phyloP scores from a whole-genome alignment of 768 basidiomycete species.

The Lactarius sanguifluus region DNA sequence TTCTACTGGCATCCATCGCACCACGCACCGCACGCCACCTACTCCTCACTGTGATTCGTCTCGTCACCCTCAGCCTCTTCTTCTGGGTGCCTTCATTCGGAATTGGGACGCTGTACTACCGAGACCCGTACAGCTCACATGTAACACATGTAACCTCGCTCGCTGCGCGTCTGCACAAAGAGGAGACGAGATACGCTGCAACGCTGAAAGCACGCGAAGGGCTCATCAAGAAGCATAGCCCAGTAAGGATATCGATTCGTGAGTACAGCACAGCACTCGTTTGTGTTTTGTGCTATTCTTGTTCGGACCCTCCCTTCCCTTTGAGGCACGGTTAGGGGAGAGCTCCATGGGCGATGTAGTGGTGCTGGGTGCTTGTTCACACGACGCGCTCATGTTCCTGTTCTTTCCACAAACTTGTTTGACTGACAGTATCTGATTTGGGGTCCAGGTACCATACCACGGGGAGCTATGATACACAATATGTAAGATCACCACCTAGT shows the following conservation, averaged over 20 bases:
- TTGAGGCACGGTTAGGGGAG: neutral
- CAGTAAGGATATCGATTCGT: conserved; percentile 15
- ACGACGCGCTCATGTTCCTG: neutral
- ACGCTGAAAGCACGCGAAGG: neutral
- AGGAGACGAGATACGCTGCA: conserved; percentile 8
- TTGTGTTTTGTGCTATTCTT: neutral
- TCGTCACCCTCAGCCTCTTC: neutral
- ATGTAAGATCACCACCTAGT: neutral
- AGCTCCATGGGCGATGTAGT: neutral
- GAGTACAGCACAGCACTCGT: neutral
- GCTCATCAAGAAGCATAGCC: conserved; percentile 11
- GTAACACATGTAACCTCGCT: neutral
- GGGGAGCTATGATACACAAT: conserved; percentile 8
- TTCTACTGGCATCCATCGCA: neutral
- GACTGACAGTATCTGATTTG: neutral
- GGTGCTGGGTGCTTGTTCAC: neutral
- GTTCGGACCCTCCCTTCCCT: neutral
- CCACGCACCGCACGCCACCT: conserved; percentile 9
- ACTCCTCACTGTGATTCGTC: neutral
- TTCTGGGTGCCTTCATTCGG: conserved; percentile 6
- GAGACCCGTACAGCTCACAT: conserved; percentile 1
- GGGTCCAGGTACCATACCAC: conserved; percentile 4
- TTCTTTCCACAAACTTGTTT: neutral
- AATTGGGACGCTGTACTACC: neutral
- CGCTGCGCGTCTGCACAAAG: neutral